Evolutionary conservation across 2,329 filamentous ascomycete species (phyloP), one percentile per base, ranked within the genome.

Genomic region (Pseudocercospora pini-densiflorae): DNA sequence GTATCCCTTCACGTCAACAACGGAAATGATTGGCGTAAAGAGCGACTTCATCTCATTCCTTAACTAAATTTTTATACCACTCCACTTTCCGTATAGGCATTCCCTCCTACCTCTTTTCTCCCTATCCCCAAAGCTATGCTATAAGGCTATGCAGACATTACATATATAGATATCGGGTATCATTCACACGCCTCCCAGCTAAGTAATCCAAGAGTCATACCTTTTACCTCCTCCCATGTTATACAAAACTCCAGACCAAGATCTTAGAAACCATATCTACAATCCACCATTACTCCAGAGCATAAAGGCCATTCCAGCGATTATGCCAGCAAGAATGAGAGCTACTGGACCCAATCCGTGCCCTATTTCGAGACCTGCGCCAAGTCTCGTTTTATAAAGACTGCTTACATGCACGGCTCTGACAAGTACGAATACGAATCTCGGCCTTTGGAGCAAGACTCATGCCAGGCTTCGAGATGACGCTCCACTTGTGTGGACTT

Each of bases 221-320:
- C 5, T 54, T 23, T 49, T 49, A 3, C 8, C 14, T n/a, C 14
- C 31, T 59, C 29, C 36, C 40, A 43, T 43, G 40, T 43, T 16
- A n/a, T 43, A 1, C n/a, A 31, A 53, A 61, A 57, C 40, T 53
- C 49, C 27, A n/a, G 49, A 43, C 36, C 29, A 31, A 53, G 47
- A 55, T 55, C 27, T n/a, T 2, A 19, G 24, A 19, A 21, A 0
- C 27, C 27, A 10, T 33, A 55, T 55, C 12, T 33, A n/a, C 16
- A 55, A 10, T 12, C 8, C 33, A 21, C 8, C 21, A 21, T 16
- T 14, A 31, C 21, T 21, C 60, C 31, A 68, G 10, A 68, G 6
- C 64, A 68, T 59, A 21, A 68, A 12, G 12, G 45, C 12, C 16
- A 61, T 51, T 14, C 66, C 66, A 23, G 61, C 5, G 12, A 53